Base-by-base conservation (phyloP, 2,329 filamentous ascomycete genomes). In the Venturia carpophila region DNA sequence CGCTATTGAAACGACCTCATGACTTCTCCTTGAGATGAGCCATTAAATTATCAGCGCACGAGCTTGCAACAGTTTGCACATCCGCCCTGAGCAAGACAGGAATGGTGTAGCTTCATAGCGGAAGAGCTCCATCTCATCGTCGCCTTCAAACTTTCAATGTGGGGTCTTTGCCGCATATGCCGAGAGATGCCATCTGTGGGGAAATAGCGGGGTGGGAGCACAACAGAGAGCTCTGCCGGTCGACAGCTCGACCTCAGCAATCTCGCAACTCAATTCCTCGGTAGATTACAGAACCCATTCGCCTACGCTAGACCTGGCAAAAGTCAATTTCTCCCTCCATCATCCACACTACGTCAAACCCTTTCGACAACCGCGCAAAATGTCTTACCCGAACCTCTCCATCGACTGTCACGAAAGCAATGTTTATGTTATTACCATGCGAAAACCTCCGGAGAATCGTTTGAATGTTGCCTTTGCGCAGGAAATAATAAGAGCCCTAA, bases 381-480 rank as follows among this genome's bases (percentile, higher is more conserved):
- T 64, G 63, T 34, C 49, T 1, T 75, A 80, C 68, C 73, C 73
- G 55, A 77, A 81, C 67, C 73, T 82, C 42, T 74, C 76, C 5
- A 72, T 82, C 41, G 76, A 78, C 64, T 78, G 78, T 64, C 71
- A 80, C n/a, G 58, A 65, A 71, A 78, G 76, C 68, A 60, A 67
- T 37, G 72, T 82, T 68, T 83, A 81, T 70, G 74, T 84, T 64
- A 77, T 84, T 61, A 83, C 81, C 10, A 80, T 84, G 76, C 77
- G 80, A 63, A 83, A 82, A 68, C 74, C 79, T 11, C 80, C 80
- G 1, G 82, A 84, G 70, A 84, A 84, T 70, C 76, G 82, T 27
- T 70, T 84, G 60, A 82, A 81, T 69, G 75, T 76, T 19, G 73
- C 71, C 9, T 83, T 79, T 67, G 79, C 79, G 52, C 82, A 83